Evolutionary conservation across 2,329 filamentous ascomycete genomes (phyloP).

Genomic region (Ceratocystis lukuohia): DNA sequence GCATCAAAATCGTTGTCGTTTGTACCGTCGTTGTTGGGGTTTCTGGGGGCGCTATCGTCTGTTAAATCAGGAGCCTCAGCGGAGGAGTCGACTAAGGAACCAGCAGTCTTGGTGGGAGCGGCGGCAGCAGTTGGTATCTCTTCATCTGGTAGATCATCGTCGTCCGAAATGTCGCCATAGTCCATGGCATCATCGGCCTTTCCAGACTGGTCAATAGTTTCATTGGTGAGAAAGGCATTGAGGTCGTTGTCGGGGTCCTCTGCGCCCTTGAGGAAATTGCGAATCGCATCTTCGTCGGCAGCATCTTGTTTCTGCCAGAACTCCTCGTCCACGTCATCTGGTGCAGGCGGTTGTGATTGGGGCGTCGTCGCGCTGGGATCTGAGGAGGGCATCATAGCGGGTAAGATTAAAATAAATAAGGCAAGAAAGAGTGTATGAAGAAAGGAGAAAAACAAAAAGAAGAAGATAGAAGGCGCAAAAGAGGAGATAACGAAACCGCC

Average conservation of each 20-base stretch:
- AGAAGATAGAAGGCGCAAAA: neutral
- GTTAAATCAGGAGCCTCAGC: conserved; percentile 27
- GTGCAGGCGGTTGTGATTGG: conserved; percentile 20
- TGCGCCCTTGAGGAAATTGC: conserved; percentile 32
- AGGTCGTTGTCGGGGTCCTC: conserved; percentile 30
- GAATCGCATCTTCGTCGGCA: conserved; percentile 37
- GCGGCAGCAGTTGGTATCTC: conserved; percentile 37
- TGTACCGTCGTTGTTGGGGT: conserved; percentile 23
- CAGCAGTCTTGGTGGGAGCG: neutral
- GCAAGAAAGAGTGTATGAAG: neutral
- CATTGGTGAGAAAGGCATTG: conserved; percentile 29
- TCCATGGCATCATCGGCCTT: conserved; percentile 91
- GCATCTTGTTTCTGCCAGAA: conserved; percentile 34
- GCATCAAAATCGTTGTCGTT: conserved; percentile 43
- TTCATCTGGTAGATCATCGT: conserved; percentile 68
- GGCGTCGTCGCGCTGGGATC: conserved; percentile 19
- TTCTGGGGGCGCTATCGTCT: conserved; percentile 46
- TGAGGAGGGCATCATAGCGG: neutral
- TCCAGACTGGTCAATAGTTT: conserved; percentile 48
- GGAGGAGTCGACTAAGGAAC: neutral
- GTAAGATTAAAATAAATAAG: neutral
- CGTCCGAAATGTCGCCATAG: conserved; percentile 81
- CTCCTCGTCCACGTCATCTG: conserved; percentile 26
- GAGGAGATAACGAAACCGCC: neutral
- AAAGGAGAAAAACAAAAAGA: neutral